phyloP scores from a whole-genome alignment of 2,329 filamentous ascomycete genomes.

The Pyricularia sp. region DNA sequence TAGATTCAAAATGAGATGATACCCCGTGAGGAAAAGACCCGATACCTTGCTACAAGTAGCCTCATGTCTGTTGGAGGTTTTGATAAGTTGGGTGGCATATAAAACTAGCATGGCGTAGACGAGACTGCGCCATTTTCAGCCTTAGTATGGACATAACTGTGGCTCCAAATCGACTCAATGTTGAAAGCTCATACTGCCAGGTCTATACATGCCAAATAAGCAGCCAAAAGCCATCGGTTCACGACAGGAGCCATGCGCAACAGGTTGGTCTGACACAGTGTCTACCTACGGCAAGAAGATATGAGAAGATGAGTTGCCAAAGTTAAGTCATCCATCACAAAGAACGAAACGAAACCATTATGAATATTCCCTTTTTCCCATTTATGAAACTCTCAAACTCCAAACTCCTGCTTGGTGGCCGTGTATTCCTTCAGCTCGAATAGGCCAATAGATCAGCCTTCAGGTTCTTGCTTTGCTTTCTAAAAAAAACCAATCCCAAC shows the following conservation, averaged over 20 bases:
- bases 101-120: not conserved
- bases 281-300: not conserved
- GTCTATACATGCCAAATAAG: not conserved
- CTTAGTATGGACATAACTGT: not conserved
- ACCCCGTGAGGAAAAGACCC: not conserved
- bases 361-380: not conserved
- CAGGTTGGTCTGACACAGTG: not conserved
- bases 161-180: not conserved
- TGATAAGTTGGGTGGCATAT: not conserved
- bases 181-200: not conserved
- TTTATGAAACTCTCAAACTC: not conserved
- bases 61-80: not conserved
- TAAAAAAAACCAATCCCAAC: not conserved
- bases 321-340: not conserved
- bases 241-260: not conserved
- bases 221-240: not conserved
- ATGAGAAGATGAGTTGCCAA: not conserved
- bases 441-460: not conserved
- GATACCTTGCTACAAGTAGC: not conserved
- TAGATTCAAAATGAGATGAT: not conserved
- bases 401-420: not conserved
- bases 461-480: not conserved
- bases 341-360: not conserved
- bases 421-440: not conserved
- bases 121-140: not conserved